Evolutionary conservation across 2,329 filamentous ascomycete species (phyloP), one percentile per base, ranked within the genome.

Genomic region (Coleophoma eucalyptorum): DNA sequence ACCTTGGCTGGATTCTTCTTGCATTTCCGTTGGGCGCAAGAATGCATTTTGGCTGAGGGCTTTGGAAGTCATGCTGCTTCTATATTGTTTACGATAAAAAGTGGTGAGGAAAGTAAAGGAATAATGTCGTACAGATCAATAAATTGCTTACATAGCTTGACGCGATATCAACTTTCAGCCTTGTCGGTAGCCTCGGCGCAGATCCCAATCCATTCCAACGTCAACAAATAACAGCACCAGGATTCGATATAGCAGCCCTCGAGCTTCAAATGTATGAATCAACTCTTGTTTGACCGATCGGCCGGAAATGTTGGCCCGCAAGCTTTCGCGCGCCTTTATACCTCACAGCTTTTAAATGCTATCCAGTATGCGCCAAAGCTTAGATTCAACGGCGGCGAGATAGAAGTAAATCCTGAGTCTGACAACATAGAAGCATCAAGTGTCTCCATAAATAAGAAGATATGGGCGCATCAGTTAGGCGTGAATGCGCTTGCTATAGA

Each of bases 401-500:
- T 69, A 19, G 69, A 59, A 26, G 45, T 50, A 20, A 26, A 51
- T 13, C 43, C 62, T 33, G 38, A 55, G 33, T 52, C 50, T 18
- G 43, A 49, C 19, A 34, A 18, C 20, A 45, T 31, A 12, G 19
- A 54, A 15, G 48, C 37, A 10, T 42, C 33, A 19, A 33, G 19
- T n/a, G 31, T 26, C 33, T 43, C 51, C 50, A 38, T 46, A 48
- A 52, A 62, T 53, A 31, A 41, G 15, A 49, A 55, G 63, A 45
- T 69, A 53, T 78, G 78, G 75, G 89, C 90, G 1, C 91, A 96
- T 68, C 79, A 81, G 49, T 81, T 89, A 4, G 91, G 91, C 13
- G 88, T 92, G 35, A 94, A 87, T 63, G 83, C 86, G 37, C 72
- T 97, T 38, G 84, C 87, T 0, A 78, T 96, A 37, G 92, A 97